A percentile compares a stretch with the other conserved stretches of the same genome.
These are phyloP conservation scores for Aspergillus indologenus DNA, from an alignment of 495 filamentous ascomycete species.

Conservation along the genomic window DNA sequence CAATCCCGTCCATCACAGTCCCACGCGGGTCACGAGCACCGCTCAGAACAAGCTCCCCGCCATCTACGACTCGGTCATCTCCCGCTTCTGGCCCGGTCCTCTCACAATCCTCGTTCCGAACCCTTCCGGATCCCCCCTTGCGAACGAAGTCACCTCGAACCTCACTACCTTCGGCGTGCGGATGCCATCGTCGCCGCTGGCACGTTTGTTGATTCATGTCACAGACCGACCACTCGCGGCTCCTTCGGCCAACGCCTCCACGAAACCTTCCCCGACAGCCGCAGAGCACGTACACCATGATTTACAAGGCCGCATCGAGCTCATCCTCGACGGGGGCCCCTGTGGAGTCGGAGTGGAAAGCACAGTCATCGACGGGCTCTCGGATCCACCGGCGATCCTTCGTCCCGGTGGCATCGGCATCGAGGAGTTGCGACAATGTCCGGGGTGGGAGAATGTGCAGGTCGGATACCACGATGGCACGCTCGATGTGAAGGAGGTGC, in stretches of 20 bases:
- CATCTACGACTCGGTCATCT: slow-evolving; percentile 79
- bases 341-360: slow-evolving; percentile 91
- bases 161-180: slow-evolving; percentile 83
- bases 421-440: slow-evolving; percentile 68
- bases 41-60: slow-evolving; percentile 58
- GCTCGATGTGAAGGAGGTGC: slow-evolving; percentile 46
- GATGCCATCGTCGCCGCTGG: slow-evolving; percentile 82
- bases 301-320: slow-evolving; percentile 74
- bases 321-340: slow-evolving; percentile 85
- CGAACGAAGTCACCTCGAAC: slow-evolving; percentile 82
- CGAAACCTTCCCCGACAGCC: slow-evolving; percentile 84
- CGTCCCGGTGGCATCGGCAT: slow-evolving; percentile 89
- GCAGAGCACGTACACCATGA: slow-evolving; percentile 88
- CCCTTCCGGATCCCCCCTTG: slow-evolving; percentile 63
- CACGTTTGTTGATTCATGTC: slow-evolving; percentile 76
- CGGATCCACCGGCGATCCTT: slow-evolving; percentile 73
- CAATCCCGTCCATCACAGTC: slow-evolving; percentile 22
- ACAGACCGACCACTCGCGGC: slow-evolving; percentile 81
- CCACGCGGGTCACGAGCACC: slow-evolving; percentile 25
- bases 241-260: slow-evolving; percentile 90
- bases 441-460: slow-evolving; percentile 75
- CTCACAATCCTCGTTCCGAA: slow-evolving; percentile 88
- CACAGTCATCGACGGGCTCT: slow-evolving; percentile 92
- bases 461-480: slow-evolving; percentile 70
- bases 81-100: slow-evolving; percentile 90